Evolutionary conservation across 495 filamentous ascomycete genomes (phyloP), one percentile per base, ranked within the genome.

Genomic region (Aspergillus biplanus): DNA sequence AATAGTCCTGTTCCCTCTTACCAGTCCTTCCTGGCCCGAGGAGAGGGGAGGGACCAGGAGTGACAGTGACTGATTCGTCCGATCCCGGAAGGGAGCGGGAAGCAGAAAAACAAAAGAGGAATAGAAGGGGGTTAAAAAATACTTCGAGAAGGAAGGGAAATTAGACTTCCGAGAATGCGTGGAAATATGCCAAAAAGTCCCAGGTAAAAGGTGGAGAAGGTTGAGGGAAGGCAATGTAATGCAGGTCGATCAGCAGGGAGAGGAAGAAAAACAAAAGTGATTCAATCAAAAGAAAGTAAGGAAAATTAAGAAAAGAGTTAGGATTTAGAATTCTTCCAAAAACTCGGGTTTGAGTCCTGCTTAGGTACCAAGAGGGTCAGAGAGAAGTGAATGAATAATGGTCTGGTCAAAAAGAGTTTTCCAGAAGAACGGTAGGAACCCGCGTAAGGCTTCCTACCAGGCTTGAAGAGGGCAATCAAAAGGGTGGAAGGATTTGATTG

Each of bases 121-220:
- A 34, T 9, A 50, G 27, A 18, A 27, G 39, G 39, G n/a, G 39
- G 27, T 21, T 21, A 50, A 27, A 50, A 27, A 50, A 27, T 9
- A 50, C 8, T 50, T 27, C 15, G n/a, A 50, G 21, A 50, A 8
- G 4, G n/a, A 44, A 7, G 21, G 21, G 21, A 53, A 53, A 12
- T 33, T 34, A 34, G 33, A 33, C 39, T 31, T 1, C 31, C n/a
- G 16, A 13, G 9, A 15, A 33, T 34, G 35, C 35, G 59, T 61
- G 52, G 59, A 48, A 62, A 52, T 62, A 62, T 33, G 37, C 53
- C 27, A 54, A 33, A 52, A 12, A 9, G n/a, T 31, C 55, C 6
- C 6, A 15, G 6, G 13, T 11, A 32, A 12, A 32, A 52, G 53
- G 34, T 52, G 59, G 52, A 13, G 27, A 56, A 33, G 50, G 31